Evolutionary conservation across 2,329 filamentous ascomycete genomes (phyloP).

Genomic region (Colletotrichum eleusines): DNA sequence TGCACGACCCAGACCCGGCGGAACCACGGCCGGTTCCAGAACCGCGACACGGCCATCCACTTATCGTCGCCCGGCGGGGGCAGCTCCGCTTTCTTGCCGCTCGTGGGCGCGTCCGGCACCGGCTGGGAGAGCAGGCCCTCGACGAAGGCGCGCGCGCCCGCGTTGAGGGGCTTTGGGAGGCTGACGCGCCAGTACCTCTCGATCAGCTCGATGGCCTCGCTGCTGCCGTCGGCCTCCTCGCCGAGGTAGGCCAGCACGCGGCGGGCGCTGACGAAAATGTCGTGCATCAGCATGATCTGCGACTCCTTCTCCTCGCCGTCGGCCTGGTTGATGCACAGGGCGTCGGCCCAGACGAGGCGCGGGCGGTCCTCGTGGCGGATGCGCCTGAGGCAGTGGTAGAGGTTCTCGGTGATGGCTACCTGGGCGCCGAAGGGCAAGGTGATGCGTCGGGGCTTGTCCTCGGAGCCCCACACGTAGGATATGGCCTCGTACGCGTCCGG

Average conservation of each 20-base stretch:
- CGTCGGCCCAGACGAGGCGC: constrained; percentile 43
- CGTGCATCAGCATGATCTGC: constrained; percentile 40
- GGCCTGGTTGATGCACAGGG: constrained; percentile 44
- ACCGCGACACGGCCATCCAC: constrained; percentile 37
- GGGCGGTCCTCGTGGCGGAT: constrained; percentile 28
- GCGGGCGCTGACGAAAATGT: constrained; percentile 44
- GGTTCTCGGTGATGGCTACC: constrained; percentile 35
- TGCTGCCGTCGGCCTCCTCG: constrained; percentile 34
- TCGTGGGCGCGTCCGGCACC: constrained; percentile 23
- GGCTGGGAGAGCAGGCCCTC: constrained; percentile 22
- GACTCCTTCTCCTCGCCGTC: constrained; percentile 36
- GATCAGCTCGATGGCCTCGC: constrained; percentile 33
- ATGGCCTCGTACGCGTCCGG: constrained; percentile 39
- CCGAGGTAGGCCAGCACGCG: constrained; percentile 49
- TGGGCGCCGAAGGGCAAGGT: not conserved
- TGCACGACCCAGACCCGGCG: constrained; percentile 48
- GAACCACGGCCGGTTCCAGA: constrained; percentile 45
- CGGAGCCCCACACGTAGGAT: constrained; percentile 41
- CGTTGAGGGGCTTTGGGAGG: constrained; percentile 32
- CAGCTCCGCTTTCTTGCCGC: constrained; percentile 23
- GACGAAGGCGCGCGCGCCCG: constrained; percentile 32
- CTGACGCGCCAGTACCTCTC: constrained; percentile 36
- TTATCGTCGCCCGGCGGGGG: constrained; percentile 25
- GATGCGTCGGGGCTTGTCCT: constrained; percentile 32
- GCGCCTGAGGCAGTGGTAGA: constrained; percentile 34